Conservation (phyloP, 306 rosid species). For the Myrica gale region DNA sequence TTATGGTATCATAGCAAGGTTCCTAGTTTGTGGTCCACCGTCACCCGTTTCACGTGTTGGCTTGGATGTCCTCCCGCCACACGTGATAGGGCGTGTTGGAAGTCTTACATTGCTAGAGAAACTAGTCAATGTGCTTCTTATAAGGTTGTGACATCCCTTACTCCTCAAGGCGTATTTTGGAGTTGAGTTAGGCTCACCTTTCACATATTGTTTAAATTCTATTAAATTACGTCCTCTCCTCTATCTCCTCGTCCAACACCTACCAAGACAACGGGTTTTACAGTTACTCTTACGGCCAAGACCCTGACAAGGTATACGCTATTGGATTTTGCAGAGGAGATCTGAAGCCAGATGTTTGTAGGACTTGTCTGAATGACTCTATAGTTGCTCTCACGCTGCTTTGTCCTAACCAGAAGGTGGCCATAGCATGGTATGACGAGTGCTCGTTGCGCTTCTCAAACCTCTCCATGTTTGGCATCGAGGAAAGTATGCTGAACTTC, state of each 20-base stretch:
- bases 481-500: neutral
- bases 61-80: no score
- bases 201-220: no score
- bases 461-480: neutral
- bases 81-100: no score
- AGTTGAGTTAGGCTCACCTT: no score
- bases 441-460: constrained; percentile 28
- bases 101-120: no score
- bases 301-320: constrained; percentile 19
- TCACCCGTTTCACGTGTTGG: no score
- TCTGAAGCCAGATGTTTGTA: constrained; percentile 8
- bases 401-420: constrained; percentile 36
- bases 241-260: neutral
- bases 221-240: constrained; percentile 33
- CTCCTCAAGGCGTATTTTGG: no score
- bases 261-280: constrained; percentile 2
- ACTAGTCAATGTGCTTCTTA: no score
- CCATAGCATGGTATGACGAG: constrained; percentile 25
- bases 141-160: no score
- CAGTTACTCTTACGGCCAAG: constrained; percentile 14
- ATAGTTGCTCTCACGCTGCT: neutral
- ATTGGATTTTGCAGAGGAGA: constrained; percentile 34
- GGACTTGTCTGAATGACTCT: constrained; percentile 28
- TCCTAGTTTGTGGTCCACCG: no score
- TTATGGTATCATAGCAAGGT: no score